Evolutionary conservation across 306 rosid species (phyloP), one percentile per base, ranked within the genome.

Genomic region (Acacia melanoxylon): DNA sequence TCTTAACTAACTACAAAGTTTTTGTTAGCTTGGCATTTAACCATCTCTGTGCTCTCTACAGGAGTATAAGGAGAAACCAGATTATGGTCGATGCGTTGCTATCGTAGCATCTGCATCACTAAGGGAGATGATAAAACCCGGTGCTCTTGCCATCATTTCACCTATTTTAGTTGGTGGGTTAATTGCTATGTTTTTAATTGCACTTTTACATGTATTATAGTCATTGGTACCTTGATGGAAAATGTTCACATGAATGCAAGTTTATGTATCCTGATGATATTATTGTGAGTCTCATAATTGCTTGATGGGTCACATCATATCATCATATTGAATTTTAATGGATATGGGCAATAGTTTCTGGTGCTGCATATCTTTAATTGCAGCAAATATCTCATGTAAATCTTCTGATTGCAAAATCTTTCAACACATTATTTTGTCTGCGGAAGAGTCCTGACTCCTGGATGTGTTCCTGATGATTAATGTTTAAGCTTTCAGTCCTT

Each of bases 91-190:
- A 48, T 95, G 99, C 82, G 99, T 95, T 82, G 99, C 98, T 75
- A 95, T 93, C 35, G 98, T 95, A 73, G 99, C 99, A 77, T 90
- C 99, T 76, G 98, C 98, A 67, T 93, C 99, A 35, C 82, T 95
- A 80, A 87, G 86, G 87, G 99, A 95, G 90, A 95, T 95, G 99
- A 92, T 92, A 81, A 95, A 95, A 85, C 99, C 98, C 71, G 98
- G 99, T 79, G 98, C 92, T 76, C 82, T 95, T 91, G 98, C 99
- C 79, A 95, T 93, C 84, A 56, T 95, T 87, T 95, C 99, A 73
- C 99, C 98, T 72, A 85, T 95, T 48, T 91, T 51, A 52, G 89
- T 95, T 82, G 99, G 99, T 95, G 82, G 74, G 98, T 87, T 49
- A 79, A 52, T 68, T 74, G 45, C 67, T 85, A 45, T 73, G 29